Conservation (phyloP, 768 basidiomycete genomes). For the Termitomyces sp. region DNA sequence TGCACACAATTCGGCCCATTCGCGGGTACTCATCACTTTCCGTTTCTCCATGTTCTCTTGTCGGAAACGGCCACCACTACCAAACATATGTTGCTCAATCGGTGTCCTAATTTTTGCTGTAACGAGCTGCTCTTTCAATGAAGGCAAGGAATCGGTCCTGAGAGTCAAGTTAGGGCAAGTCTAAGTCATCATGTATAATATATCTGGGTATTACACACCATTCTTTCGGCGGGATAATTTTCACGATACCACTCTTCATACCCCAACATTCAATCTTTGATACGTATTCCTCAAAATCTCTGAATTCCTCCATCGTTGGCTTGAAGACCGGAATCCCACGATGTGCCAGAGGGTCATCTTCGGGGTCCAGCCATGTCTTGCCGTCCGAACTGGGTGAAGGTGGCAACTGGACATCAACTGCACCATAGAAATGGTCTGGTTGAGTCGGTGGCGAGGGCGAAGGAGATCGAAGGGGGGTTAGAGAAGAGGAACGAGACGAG, state of each 20-base stretch:
- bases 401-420: conserved; percentile 45
- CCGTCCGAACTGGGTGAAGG: conserved; percentile 66
- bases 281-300: conserved; percentile 91
- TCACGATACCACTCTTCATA: conserved; percentile 86
- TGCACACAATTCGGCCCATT: conserved; percentile 79
- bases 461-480: conserved; percentile 52
- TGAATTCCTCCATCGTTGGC: conserved; percentile 89
- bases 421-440: conserved; percentile 83
- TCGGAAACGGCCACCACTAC: conserved; percentile 82
- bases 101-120: conserved; percentile 81
- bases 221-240: conserved; percentile 92
- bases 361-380: conserved; percentile 69
- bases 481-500: conserved; percentile 38
- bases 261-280: conserved; percentile 89
- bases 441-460: conserved; percentile 57
- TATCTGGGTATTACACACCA: conserved; percentile 49
- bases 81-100: conserved; percentile 92
- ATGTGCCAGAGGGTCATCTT: conserved; percentile 75
- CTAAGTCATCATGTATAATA: not conserved
- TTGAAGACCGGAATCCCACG: conserved; percentile 97
- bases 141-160: conserved; percentile 72
- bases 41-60: conserved; percentile 91
- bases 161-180: not conserved
- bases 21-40: conserved; percentile 77
- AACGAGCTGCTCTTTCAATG: conserved; percentile 67